Evolutionary conservation across 495 filamentous ascomycete genomes (phyloP), one percentile per base, ranked within the genome.

Genomic region (Barbatosphaeria neglecta): DNA sequence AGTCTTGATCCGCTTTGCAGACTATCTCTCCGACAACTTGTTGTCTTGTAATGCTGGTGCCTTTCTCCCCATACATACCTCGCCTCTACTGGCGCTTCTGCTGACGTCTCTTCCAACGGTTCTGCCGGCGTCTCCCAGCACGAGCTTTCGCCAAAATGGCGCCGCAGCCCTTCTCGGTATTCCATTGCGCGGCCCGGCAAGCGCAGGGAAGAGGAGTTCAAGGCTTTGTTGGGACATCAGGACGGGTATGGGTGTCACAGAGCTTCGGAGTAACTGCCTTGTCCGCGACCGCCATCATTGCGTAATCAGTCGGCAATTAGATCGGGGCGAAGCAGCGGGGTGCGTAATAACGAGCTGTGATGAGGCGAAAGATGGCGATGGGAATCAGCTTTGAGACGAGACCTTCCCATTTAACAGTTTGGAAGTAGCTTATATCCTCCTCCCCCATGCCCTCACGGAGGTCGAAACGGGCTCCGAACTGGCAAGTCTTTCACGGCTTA

Each of bases 281-380:
- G 31, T 56, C 15, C 53, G 53, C 11, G 56, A 59, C 46, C 53
- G 46, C 40, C 42, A 59, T 46, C 56, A 53, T 39, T 59, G 56
- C 43, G 51, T 59, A 13, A 45, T 56, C 44, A 52, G 50, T 24
- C 50, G 41, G 22, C 41, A 41, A 43, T 59, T 56, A 37, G 56
- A 59, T 25, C 25, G 33, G 16, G 35, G 19, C 27, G 51, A 56
- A 47, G 49, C 49, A 38, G 43, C 37, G 7, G 47, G 19, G 23
- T 50, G 53, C 15, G n/a, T 42, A 16, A 43, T 28, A 31, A 22
- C 37, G 17, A 37, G 46, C 20, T 40, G 47, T 33, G 37, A 55
- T 35, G 43, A 54, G 16, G 48, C 53, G 43, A 25, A n/a, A 46
- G 53, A 54, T 31, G 53, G 56, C 33, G 53, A 54, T 23, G 56